Conservation (phyloP, 2,329 filamentous ascomycete genomes). For the Neopestalotiopsis sp. region DNA sequence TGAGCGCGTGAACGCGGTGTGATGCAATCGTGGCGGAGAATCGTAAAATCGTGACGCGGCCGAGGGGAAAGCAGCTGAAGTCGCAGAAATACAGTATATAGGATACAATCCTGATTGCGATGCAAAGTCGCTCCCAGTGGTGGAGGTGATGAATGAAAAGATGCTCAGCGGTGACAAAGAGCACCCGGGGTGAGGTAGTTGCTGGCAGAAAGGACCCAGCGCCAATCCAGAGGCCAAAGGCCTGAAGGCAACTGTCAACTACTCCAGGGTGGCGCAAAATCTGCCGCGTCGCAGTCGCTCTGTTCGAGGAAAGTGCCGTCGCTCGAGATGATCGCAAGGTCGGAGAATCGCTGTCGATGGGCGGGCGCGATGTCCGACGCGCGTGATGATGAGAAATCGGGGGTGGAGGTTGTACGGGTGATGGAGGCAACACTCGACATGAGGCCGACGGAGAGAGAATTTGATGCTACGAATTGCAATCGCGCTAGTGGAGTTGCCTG, state of each 20-base stretch:
- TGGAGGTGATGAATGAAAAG: background rate
- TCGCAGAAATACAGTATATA: conserved; percentile 28
- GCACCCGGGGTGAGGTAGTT: background rate
- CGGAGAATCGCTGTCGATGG: conserved; percentile 36
- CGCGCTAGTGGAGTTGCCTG: conserved; percentile 1
- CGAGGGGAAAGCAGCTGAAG: conserved; percentile 15
- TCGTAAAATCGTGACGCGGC: conserved; percentile 18
- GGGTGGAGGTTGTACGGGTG: conserved; percentile 10
- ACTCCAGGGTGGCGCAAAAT: conserved; percentile 31
- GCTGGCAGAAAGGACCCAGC: conserved; percentile 27
- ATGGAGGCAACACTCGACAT: background rate
- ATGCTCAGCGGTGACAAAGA: conserved; percentile 1
- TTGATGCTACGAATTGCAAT: background rate
- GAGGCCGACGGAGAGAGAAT: background rate
- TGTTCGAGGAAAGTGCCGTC: conserved; percentile 20
- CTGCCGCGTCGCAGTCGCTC: conserved; percentile 25
- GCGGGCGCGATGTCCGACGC: conserved; percentile 55
- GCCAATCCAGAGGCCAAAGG: conserved; percentile 40
- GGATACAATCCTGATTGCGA: background rate
- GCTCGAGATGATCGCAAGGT: conserved; percentile 35
- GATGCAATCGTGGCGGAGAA: conserved; percentile 3
- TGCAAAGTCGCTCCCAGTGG: background rate
- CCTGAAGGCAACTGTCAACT: conserved; percentile 39
- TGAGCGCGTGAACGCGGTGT: background rate
- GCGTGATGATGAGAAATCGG: conserved; percentile 50